Conservation (phyloP, 2,329 filamentous ascomycete genomes). For the Gyromitra esculenta region DNA sequence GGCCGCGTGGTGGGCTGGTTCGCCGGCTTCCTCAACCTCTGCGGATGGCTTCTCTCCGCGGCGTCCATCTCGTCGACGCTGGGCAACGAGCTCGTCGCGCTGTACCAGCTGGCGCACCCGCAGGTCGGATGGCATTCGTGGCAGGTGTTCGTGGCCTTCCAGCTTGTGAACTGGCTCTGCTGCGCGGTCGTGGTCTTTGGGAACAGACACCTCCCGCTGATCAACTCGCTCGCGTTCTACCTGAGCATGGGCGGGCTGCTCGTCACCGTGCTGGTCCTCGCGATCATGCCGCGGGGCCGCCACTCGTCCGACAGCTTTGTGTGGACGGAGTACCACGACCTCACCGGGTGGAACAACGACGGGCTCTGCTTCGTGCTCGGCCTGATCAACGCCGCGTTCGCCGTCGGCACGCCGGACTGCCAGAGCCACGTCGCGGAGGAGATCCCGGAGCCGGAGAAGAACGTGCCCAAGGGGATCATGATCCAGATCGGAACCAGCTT, state of each 20-base stretch:
- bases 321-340: slow-evolving; percentile 63
- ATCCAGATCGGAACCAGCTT: slow-evolving; percentile 67
- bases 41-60: slow-evolving; percentile 64
- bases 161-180: slow-evolving; percentile 64
- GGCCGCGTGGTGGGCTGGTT: slow-evolving; percentile 66
- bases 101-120: slow-evolving; percentile 65
- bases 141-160: slow-evolving; percentile 66
- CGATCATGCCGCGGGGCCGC: slow-evolving; percentile 66
- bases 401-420: slow-evolving; percentile 73
- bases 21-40: slow-evolving; percentile 67
- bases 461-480: slow-evolving; percentile 67
- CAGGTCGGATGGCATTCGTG: slow-evolving; percentile 63
- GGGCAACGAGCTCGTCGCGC: slow-evolving; percentile 63
- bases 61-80: slow-evolving; percentile 59
- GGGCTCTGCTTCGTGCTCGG: slow-evolving; percentile 73
- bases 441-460: slow-evolving; percentile 65
- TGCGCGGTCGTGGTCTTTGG: slow-evolving; percentile 65
- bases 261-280: slow-evolving; percentile 67
- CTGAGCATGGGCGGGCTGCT: slow-evolving; percentile 67
- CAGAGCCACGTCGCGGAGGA: slow-evolving; percentile 74
- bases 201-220: slow-evolving; percentile 66
- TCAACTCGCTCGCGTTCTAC: slow-evolving; percentile 68
- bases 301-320: slow-evolving; percentile 62
- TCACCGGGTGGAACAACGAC: slow-evolving; percentile 62
- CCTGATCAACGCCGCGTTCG: slow-evolving; percentile 75